Evolutionary conservation across 495 filamentous ascomycete genomes (phyloP), one percentile per base, ranked within the genome.

Genomic region (Aspergillus panamensis): DNA sequence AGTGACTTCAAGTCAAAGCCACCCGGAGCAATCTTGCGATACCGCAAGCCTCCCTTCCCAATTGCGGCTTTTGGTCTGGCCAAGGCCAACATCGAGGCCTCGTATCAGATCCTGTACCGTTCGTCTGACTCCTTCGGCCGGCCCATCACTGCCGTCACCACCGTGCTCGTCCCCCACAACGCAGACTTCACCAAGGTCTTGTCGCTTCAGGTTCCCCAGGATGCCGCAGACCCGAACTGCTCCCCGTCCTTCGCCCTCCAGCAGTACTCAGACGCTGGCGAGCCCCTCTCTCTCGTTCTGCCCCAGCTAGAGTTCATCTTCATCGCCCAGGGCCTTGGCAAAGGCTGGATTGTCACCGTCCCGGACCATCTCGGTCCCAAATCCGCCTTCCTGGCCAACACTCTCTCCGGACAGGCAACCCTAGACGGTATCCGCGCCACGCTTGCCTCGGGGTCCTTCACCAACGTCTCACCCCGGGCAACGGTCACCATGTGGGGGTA

Each of bases 41-140:
- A 73, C 32, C 76, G 81, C 9, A 52, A 40, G 10, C 58, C 66
- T 17, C 66, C 66, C 8, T 57, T 53, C 17, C 59, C 62, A 7
- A 61, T 67, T 29, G 48, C 60, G 0, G 70, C 75, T 12, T 74
- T 77, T 21, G 69, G 74, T 12, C 5, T 54, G 9, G 53, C 42
- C 31, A 43, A 59, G 25, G 50, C 59, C 20, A 80, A 81, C 56
- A 47, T 77, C 14, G 67, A 68, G 12, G 47, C 62, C 8, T 69
- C 74, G 0, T 77, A 77, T 55, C 76, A 82, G 49, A 70, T 82
- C 48, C 77, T 84, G 9, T 84, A 74, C 64, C 76, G 79, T 0
- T 78, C 78, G 1, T 81, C 77, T 0, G 67, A 82, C 59, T 62
- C 66, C 12, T 67, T 61, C 20, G 69, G 75, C 39, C 60, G 77